A percentile compares a stretch with the other conserved stretches of the same genome.
These are phyloP conservation scores for Fusarium sp. DNA, from an alignment of 2,329 filamentous ascomycete genomes.

Conservation along the genomic window DNA sequence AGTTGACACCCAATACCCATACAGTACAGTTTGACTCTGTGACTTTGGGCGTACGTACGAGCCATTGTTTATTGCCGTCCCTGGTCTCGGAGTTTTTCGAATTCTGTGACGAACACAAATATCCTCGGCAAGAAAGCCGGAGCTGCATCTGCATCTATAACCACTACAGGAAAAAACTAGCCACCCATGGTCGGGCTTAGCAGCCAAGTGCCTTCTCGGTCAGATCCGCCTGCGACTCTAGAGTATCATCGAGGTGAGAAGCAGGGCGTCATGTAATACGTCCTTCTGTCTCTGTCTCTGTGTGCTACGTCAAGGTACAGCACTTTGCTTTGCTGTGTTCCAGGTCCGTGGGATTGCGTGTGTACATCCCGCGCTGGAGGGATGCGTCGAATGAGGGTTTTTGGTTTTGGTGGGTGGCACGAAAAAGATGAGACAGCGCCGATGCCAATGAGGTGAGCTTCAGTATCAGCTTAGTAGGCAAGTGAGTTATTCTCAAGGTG, in stretches of 20 bases:
- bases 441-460: slow-evolving; percentile 1
- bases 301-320: slow-evolving; percentile 12
- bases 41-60: background rate
- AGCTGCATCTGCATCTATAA: slow-evolving; percentile 19
- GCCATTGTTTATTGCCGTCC: background rate
- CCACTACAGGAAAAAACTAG: slow-evolving; percentile 2
- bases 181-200: background rate
- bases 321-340: slow-evolving; percentile 29
- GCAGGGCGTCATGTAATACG: background rate
- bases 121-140: background rate
- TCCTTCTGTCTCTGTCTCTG: background rate
- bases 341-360: slow-evolving; percentile 34
- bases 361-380: slow-evolving; percentile 18
- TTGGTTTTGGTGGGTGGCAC: slow-evolving; percentile 2
- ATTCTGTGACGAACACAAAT: background rate
- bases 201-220: background rate
- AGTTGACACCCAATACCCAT: background rate
- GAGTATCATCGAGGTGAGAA: background rate
- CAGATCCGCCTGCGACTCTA: slow-evolving; percentile 6
- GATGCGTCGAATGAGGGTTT: background rate
- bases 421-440: slow-evolving; percentile 3
- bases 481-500: background rate
- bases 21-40: background rate
- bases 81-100: background rate
- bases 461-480: background rate